Evolutionary conservation across 2,329 filamentous ascomycete genomes (phyloP), one percentile per base, ranked within the genome.

Genomic region (Trichoderma oligosporum): DNA sequence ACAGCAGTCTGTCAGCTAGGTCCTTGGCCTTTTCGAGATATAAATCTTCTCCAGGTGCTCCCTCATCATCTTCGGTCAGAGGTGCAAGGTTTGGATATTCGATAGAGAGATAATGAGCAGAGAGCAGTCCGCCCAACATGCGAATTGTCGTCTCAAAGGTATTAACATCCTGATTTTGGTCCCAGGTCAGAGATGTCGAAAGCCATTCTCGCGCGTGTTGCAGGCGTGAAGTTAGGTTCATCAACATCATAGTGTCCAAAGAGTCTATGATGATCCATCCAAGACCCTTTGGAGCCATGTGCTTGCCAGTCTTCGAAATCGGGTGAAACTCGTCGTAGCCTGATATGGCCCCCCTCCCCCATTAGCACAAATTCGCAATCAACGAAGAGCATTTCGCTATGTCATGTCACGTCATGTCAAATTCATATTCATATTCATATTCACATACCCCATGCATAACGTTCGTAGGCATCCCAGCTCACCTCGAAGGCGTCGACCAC

Each of bases 261-360:
- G 93, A 86, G 74, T 99, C 94, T 57, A 99, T 87, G 61, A 99
- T 97, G 67, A 97, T 97, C 94, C 95, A 99, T 27, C 94, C 94
- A 73, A 99, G 81, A 24, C 93, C 94, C 61, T 90, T 85, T 3
- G 87, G 81, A 6, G 91, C 86, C 93, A 99, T 97, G 66, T 94
- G 85, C 51, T 79, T 80, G 48, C 91, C 89, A 16, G 76, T 84
- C 70, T 94, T 94, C 5, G 88, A 85, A 25, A 93, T 75, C 1
- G 94, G 94, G 65, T 90, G 85, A 70, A 89, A 99, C 71, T 94
- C 87, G 70, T 99, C 94, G 66, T 86, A 86, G 31, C 91, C 85
- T 88, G 31, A 7, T 53, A 24, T n/a, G n/a, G n/a, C n/a, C n/a
- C n/a, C 7, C 14, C 24, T 7, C 33, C 25, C 9, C 4, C 7